Conservation (phyloP, 768 basidiomycete genomes). For the Lactarius vividus region DNA sequence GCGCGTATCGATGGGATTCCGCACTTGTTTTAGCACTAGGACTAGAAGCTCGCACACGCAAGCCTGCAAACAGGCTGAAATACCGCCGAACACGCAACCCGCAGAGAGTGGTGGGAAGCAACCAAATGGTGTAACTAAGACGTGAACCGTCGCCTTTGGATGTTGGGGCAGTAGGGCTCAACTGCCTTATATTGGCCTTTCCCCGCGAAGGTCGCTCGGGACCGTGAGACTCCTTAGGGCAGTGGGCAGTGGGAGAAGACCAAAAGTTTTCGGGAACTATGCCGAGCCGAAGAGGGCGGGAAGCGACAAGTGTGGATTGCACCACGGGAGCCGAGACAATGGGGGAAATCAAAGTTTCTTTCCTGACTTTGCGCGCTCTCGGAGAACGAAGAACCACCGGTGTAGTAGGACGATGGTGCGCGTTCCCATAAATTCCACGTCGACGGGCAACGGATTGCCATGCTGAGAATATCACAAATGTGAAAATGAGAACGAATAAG, state of each 20-base stretch:
- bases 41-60: neutral
- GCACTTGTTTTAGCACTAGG: neutral
- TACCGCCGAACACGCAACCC: neutral
- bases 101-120: neutral
- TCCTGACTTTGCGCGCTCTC: neutral
- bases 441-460: neutral
- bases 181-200: neutral
- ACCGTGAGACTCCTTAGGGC: constrained; percentile 3
- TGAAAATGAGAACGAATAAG: constrained; percentile 1
- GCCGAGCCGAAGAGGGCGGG: constrained; percentile 11
- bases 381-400: neutral
- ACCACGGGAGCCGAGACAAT: constrained; percentile 14
- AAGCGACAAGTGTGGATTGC: constrained; percentile 23
- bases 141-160: neutral
- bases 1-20: neutral
- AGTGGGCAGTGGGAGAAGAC: neutral
- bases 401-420: neutral
- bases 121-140: neutral
- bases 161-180: neutral
- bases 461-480: neutral
- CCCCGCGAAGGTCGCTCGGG: constrained; percentile 9
- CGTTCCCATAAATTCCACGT: neutral
- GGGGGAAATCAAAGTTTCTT: constrained; percentile 1
- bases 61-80: neutral
- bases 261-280: constrained; percentile 3